phyloP scores from a whole-genome alignment of 2,329 filamentous ascomycete genomes.

The Calonectria naviculata region DNA sequence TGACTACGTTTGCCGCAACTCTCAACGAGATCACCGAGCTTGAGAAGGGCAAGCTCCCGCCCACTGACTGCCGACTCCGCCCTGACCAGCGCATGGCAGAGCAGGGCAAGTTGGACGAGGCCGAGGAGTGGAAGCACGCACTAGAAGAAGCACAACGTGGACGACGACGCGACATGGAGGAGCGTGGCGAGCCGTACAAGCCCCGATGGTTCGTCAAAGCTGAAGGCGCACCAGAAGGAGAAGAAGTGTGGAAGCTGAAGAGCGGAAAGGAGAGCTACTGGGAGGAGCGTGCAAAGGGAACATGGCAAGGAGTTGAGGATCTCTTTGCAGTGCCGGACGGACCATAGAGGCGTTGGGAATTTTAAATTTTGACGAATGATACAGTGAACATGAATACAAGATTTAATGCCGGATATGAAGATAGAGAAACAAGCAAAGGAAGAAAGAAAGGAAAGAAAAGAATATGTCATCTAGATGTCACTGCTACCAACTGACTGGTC shows the following conservation, averaged over 20 bases:
- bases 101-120: conserved; percentile 82
- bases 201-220: conserved; percentile 89
- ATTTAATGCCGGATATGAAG: not conserved
- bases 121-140: conserved; percentile 83
- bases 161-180: conserved; percentile 80
- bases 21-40: conserved; percentile 90
- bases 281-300: conserved; percentile 80
- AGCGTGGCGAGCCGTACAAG: conserved; percentile 75
- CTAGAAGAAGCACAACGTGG: conserved; percentile 88
- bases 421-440: not conserved
- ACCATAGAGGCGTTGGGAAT: conserved; percentile 29
- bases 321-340: conserved; percentile 54
- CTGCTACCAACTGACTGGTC: not conserved
- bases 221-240: conserved; percentile 65
- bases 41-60: conserved; percentile 79
- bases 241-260: conserved; percentile 82
- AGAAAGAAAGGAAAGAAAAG: not conserved
- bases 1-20: conserved; percentile 85
- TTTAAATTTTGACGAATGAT: conserved; percentile 6
- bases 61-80: conserved; percentile 84
- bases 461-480: not conserved
- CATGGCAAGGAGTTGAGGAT: conserved; percentile 70
- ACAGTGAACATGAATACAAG: conserved; percentile 6
- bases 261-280: conserved; percentile 90
- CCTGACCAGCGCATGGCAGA: conserved; percentile 91